phyloP scores from a whole-genome alignment of 106 monocot species.

The Allium fistulosum region DNA sequence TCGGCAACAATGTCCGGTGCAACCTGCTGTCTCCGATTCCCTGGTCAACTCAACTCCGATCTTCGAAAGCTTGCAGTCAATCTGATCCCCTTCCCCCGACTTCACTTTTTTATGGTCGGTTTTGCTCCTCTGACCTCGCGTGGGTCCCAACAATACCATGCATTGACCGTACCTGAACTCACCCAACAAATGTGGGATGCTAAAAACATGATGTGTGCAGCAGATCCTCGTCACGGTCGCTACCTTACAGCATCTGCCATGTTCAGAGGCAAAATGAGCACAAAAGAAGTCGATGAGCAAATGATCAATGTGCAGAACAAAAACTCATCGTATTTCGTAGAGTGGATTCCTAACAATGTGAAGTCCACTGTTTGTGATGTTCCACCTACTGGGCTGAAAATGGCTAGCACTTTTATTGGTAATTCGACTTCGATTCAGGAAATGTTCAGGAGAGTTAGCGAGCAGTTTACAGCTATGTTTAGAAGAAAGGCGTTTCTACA shows the following conservation, averaged over 20 bases:
- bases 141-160: conserved; percentile 46
- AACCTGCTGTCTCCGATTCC: conserved; percentile 20
- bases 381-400: conserved; percentile 29
- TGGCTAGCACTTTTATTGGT: conserved; percentile 34
- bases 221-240: conserved; percentile 53
- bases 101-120: conserved; percentile 19
- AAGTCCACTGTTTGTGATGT: conserved; percentile 40
- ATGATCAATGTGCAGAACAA: conserved; percentile 48
- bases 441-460: conserved; percentile 39
- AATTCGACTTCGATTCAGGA: conserved; percentile 44
- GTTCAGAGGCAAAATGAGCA: conserved; percentile 59
- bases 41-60: conserved; percentile 19
- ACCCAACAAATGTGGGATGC: conserved; percentile 72
- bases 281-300: conserved; percentile 43
- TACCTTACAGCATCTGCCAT: conserved; percentile 69
- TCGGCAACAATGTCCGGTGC: conserved; percentile 18
- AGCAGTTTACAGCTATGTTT: conserved; percentile 37
- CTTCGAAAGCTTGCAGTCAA: conserved; percentile 18
- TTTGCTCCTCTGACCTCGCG: conserved; percentile 17
- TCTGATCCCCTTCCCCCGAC: conserved; percentile 19
- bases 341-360: conserved; percentile 45
- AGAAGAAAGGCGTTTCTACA: conserved; percentile 43
- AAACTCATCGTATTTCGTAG: conserved; percentile 42
- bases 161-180: conserved; percentile 59
- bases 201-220: conserved; percentile 79